Evolutionary conservation across 2,329 filamentous ascomycete species (phyloP).

Genomic region (Paracoccidioides lutzii): DNA sequence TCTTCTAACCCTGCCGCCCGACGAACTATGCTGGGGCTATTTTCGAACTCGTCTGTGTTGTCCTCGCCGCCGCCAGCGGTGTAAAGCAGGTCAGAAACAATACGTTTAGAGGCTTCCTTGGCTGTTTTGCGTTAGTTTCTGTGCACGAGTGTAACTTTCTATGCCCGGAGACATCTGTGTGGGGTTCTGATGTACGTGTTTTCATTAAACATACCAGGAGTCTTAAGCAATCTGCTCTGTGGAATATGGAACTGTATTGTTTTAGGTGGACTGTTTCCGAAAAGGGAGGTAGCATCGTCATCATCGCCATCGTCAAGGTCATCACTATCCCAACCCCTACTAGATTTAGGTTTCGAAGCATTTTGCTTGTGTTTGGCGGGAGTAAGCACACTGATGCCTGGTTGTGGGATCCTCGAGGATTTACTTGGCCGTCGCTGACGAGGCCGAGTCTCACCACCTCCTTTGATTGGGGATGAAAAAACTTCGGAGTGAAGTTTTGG

Average conservation of each 20-base stretch:
- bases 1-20: constrained; percentile 31
- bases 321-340: constrained; percentile 57
- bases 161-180: not conserved
- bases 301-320: constrained; percentile 48
- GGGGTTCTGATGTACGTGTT: not conserved
- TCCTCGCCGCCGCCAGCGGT: constrained; percentile 25
- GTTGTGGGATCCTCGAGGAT: constrained; percentile 49
- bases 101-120: constrained; percentile 38
- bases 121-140: constrained; percentile 18
- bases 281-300: constrained; percentile 43
- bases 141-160: not conserved
- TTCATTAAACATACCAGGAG: constrained; percentile 28
- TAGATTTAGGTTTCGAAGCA: constrained; percentile 21
- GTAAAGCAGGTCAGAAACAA: constrained; percentile 35
- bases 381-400: constrained; percentile 76
- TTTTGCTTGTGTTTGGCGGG: constrained; percentile 38
- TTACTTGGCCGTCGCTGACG: constrained; percentile 30
- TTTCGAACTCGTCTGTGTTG: constrained; percentile 24
- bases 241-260: constrained; percentile 42
- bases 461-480: constrained; percentile 60
- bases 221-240: constrained; percentile 37
- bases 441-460: constrained; percentile 18
- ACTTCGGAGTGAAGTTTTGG: constrained; percentile 75
- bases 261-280: constrained; percentile 80
- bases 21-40: constrained; percentile 35